These are phyloP conservation scores for Penicillium crustosum DNA, from an alignment of 2,329 filamentous ascomycete species.

Conservation along the genomic window DNA sequence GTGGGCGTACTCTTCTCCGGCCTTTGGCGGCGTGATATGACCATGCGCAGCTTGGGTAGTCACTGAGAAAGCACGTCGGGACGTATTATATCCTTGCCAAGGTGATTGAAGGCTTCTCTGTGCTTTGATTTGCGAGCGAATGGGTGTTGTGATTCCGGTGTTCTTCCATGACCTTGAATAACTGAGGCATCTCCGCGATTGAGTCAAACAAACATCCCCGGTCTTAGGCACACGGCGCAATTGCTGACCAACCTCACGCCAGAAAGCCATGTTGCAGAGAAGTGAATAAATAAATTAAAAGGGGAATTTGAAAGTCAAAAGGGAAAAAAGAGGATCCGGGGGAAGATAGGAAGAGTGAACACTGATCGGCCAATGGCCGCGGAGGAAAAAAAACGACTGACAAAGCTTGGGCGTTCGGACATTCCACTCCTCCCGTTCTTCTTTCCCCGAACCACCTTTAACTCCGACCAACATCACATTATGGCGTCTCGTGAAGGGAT, in stretches of 20 bases:
- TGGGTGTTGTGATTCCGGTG: slow-evolving; percentile 17
- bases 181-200: slow-evolving; percentile 32
- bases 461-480: slow-evolving; percentile 36
- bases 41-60: slow-evolving; percentile 66
- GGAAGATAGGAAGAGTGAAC: slow-evolving; percentile 18
- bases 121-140: slow-evolving; percentile 11
- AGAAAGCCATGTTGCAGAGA: slow-evolving; percentile 33
- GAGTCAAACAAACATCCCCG: slow-evolving; percentile 48
- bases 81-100: slow-evolving; percentile 28
- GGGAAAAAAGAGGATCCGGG: slow-evolving; percentile 22
- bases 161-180: slow-evolving; percentile 23
- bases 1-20: slow-evolving; percentile 79
- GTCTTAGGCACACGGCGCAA: slow-evolving; percentile 53
- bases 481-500: slow-evolving; percentile 51
- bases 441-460: slow-evolving; percentile 18
- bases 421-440: slow-evolving; percentile 16
- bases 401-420: slow-evolving; percentile 25
- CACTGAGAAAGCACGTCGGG: slow-evolving; percentile 62
- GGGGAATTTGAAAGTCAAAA: slow-evolving; percentile 8
- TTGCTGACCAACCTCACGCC: slow-evolving; percentile 35
- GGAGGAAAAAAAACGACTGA: slow-evolving; percentile 24
- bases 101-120: slow-evolving; percentile 14
- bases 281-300: slow-evolving; percentile 5
- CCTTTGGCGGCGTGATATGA: slow-evolving; percentile 78
- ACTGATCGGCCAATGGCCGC: slow-evolving; percentile 26